Evolutionary conservation across 2,329 filamentous ascomycete species (phyloP), one percentile per base, ranked within the genome.

Genomic region (Emmonsiellopsis sp.): DNA sequence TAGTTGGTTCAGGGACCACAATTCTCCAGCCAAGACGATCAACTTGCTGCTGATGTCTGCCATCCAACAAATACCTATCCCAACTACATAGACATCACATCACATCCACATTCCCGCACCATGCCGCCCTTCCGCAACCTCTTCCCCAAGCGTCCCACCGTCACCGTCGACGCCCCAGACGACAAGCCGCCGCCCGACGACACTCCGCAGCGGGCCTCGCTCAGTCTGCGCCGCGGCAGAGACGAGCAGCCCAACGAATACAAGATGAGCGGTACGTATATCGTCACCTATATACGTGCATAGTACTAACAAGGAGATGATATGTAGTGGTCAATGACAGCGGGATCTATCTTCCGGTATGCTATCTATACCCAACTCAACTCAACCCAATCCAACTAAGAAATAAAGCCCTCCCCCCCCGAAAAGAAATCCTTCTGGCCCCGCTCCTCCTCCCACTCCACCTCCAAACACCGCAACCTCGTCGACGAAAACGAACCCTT

Each of bases 311-410:
- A 65, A 58, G 62, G 65, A 68, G 59, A 67, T 59, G 16, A 5
- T 31, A 26, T 57, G 62, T 68, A 96, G 92, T 96, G 60, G 93
- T 97, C 70, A 94, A 95, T 67, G 91, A 95, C 72, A 94, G 87
- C 69, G 92, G 92, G 61, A 87, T 95, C 57, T 97, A 95, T 73
- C 81, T 97, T 61, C 92, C 92, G 63, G 89, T 93, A 83, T 72
- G 82, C 42, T 52, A 10, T 44, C 53, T 63, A 59, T 68, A 59
- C 57, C 60, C 54, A 62, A 61, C 67, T 55, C 63, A 55, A 52
- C 49, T 44, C 41, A 42, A 37, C 54, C 59, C 37, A 15, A 42
- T 34, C 50, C 32, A 20, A 38, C 41, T 47, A 46, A 62, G 68
- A 34, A 46, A 31, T 15, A 15, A 15, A 92, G 80, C 92, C 92